Percentiles rank a stretch among this genome's conserved stretches.
Conservation (phyloP, 352 stramenopile species). For the Peronospora destructor region DNA sequence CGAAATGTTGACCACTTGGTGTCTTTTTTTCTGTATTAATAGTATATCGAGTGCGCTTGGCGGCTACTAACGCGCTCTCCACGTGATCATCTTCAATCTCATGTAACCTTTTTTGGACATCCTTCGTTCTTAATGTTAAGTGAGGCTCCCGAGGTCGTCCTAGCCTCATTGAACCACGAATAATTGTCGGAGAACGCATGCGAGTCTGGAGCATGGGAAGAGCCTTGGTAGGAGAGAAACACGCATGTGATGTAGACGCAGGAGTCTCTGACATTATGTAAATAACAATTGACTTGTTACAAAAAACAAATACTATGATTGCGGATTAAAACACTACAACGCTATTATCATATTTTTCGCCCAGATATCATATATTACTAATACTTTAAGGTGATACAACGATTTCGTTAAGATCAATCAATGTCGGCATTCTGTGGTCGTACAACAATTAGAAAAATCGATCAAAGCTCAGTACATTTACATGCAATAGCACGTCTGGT, state of each 20-base stretch:
- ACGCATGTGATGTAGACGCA: constrained; percentile 7
- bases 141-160: constrained; percentile 14
- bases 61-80: constrained; percentile 4
- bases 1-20: neutral
- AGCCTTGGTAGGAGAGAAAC: constrained; percentile 13
- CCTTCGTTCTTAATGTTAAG: constrained; percentile 10
- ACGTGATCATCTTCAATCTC: constrained; percentile 1
- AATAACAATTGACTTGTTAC: neutral
- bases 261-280: neutral
- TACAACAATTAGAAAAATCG: too few species aligned
- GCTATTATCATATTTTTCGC: too few species aligned
- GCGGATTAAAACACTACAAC: too few species aligned
- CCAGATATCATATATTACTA: too few species aligned
- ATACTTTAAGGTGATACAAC: too few species aligned
- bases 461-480: too few species aligned
- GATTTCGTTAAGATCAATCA: too few species aligned
- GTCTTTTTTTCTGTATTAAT: neutral
- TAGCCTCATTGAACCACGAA: constrained; percentile 22
- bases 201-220: constrained; percentile 1
- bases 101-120: constrained; percentile 24
- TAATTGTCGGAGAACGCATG: constrained; percentile 23
- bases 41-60: constrained; percentile 19
- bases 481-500: too few species aligned
- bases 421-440: too few species aligned
- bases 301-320: too few species aligned